Conservation (phyloP, 257 asterid species). For the Solanum etuberosum region DNA sequence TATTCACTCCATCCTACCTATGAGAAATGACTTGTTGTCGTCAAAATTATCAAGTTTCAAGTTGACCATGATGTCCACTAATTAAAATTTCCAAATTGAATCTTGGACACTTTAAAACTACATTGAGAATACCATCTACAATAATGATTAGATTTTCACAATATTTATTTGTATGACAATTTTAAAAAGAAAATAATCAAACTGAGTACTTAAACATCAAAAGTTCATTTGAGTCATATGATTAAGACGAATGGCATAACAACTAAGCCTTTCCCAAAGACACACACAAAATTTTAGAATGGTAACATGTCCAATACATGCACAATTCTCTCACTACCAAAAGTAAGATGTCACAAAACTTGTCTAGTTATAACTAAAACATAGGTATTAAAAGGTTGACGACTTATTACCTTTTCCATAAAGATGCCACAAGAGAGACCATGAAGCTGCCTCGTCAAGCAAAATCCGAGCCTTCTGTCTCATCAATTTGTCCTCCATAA, state of each 20-base stretch:
- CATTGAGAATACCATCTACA: not conserved
- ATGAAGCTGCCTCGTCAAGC: conserved; percentile 97
- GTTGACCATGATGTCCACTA: not conserved
- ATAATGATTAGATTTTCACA: not conserved
- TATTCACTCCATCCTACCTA: not conserved
- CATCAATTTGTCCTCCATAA: conserved; percentile 87
- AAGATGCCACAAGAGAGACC: conserved; percentile 96
- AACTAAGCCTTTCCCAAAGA: not conserved
- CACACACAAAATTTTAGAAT: not conserved
- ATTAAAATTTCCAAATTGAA: not conserved
- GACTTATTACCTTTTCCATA: conserved; percentile 74
- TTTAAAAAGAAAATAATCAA: not conserved
- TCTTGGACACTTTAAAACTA: not conserved
- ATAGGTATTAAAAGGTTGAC: not conserved
- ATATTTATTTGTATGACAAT: not conserved
- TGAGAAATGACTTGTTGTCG: not conserved
- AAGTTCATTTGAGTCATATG: not conserved
- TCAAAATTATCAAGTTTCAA: not conserved
- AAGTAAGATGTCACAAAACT: not conserved
- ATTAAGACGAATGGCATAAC: not conserved
- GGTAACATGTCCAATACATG: not conserved
- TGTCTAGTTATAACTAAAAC: not conserved
- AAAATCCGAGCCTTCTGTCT: conserved; percentile 70
- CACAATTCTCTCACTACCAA: not conserved
- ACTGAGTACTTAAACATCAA: not conserved